These are phyloP conservation scores for Triticum timopheevii DNA, from an alignment of 176 grass and related monocot genomes.

Conservation along the genomic window DNA sequence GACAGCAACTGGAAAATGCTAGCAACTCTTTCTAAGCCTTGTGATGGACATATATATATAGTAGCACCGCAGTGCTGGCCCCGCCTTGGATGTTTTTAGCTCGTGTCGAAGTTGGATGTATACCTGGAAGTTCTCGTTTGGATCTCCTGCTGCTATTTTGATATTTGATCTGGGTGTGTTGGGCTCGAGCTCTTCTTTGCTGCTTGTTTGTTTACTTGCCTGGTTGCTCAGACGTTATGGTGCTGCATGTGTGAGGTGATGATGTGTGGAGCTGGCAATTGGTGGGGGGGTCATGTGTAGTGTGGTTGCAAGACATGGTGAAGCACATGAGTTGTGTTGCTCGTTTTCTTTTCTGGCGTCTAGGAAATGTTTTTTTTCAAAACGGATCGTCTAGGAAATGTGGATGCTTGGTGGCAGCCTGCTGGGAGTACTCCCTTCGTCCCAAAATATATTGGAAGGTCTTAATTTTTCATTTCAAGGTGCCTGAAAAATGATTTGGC, in stretches of 20 bases:
- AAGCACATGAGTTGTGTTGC: not conserved
- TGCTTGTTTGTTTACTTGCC: not conserved
- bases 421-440: too few relatives aligned
- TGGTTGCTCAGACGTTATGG: not conserved
- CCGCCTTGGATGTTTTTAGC: not conserved
- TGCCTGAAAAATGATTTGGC: too few relatives aligned
- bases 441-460: not conserved
- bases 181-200: not conserved
- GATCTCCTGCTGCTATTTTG: not conserved
- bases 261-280: conserved; percentile 3
- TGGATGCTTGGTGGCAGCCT: not conserved
- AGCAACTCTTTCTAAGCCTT: conserved; percentile 18
- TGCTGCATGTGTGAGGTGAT: not conserved
- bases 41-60: not conserved
- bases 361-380: too few relatives aligned
- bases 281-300: not conserved
- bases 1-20: not conserved
- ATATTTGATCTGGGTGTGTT: not conserved
- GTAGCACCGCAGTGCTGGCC: not conserved
- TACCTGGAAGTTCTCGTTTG: not conserved
- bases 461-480: not conserved
- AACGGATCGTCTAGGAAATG: not conserved
- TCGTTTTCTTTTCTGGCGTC: not conserved
- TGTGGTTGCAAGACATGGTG: not conserved
- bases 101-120: not conserved